phyloP scores from a whole-genome alignment of 805 yeast genomes.

The Candida lessepsii region DNA sequence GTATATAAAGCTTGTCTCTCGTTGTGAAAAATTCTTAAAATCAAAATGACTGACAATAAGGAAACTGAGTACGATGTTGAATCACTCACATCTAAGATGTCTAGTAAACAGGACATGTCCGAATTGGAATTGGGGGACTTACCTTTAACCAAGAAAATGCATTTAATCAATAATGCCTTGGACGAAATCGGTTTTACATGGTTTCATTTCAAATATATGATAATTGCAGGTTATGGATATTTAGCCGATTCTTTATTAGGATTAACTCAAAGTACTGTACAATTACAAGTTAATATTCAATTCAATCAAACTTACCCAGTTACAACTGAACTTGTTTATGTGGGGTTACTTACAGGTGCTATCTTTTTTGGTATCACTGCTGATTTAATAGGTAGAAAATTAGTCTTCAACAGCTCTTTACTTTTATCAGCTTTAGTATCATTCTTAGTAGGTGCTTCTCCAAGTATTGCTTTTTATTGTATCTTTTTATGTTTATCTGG shows the following conservation, averaged over 20 bases:
- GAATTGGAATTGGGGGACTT: conserved; percentile 11
- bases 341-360: conserved; percentile 51
- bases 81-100: conserved; percentile 2
- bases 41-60: conserved; percentile 2
- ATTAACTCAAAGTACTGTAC: conserved; percentile 46
- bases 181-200: conserved; percentile 49
- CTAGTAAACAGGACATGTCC: conserved; percentile 6
- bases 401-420: conserved; percentile 43
- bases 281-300: conserved; percentile 47
- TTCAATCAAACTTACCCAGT: conserved; percentile 45
- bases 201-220: conserved; percentile 50
- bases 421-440: conserved; percentile 23
- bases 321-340: conserved; percentile 37
- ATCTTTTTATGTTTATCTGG: conserved; percentile 22
- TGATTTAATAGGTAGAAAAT: conserved; percentile 53
- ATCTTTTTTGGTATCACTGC: conserved; percentile 55
- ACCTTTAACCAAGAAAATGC: conserved; percentile 22
- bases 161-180: conserved; percentile 29
- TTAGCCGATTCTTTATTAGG: conserved; percentile 54
- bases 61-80: conserved; percentile 9
- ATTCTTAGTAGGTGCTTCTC: conserved; percentile 26
- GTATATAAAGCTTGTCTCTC: too few relatives aligned
- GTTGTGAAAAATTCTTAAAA: too few relatives aligned
- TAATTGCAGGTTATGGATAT: conserved; percentile 56
- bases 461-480: conserved; percentile 24